Conservation (phyloP, 805 yeast genomes). For the Millerozyma acaciae region DNA sequence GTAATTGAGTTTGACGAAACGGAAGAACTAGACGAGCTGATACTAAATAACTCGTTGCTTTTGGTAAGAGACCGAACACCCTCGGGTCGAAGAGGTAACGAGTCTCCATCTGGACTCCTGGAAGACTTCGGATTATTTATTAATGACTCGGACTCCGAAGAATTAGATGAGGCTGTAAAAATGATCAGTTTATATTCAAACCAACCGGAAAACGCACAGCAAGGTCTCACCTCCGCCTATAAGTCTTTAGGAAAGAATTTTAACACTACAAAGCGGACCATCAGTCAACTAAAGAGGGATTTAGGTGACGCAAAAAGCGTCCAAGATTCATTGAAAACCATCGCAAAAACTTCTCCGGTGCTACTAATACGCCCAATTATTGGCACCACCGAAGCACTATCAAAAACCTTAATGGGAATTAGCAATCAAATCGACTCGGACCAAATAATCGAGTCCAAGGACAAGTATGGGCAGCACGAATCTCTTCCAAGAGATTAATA, state of each 20-base stretch:
- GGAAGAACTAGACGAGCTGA: constrained; percentile 17
- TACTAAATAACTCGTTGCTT: constrained; percentile 21
- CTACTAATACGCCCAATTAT: constrained; percentile 79
- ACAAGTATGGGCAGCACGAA: constrained; percentile 50
- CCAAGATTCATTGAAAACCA: constrained; percentile 60
- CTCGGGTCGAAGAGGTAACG: constrained; percentile 11
- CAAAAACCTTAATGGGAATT: constrained; percentile 77
- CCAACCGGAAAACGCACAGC: constrained; percentile 69
- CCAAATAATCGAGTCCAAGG: constrained; percentile 54
- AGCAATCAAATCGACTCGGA: constrained; percentile 75
- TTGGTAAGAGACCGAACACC: constrained; percentile 15
- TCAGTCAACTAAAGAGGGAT: constrained; percentile 56
- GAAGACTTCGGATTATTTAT: constrained; percentile 14
- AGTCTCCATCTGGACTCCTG: constrained; percentile 9
- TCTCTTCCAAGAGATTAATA: neutral
- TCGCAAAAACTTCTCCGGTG: constrained; percentile 76
- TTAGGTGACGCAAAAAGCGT: constrained; percentile 64
- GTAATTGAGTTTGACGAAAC: constrained; percentile 29
- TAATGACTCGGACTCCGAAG: constrained; percentile 22
- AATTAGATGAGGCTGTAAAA: constrained; percentile 28
- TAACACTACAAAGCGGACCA: constrained; percentile 58
- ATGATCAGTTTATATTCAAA: constrained; percentile 72
- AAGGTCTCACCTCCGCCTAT: constrained; percentile 76
- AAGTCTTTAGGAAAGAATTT: constrained; percentile 66
- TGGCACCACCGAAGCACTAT: constrained; percentile 89